phyloP scores from a whole-genome alignment of 495 filamentous ascomycete genomes.

The Clohesyomyces aquaticus region DNA sequence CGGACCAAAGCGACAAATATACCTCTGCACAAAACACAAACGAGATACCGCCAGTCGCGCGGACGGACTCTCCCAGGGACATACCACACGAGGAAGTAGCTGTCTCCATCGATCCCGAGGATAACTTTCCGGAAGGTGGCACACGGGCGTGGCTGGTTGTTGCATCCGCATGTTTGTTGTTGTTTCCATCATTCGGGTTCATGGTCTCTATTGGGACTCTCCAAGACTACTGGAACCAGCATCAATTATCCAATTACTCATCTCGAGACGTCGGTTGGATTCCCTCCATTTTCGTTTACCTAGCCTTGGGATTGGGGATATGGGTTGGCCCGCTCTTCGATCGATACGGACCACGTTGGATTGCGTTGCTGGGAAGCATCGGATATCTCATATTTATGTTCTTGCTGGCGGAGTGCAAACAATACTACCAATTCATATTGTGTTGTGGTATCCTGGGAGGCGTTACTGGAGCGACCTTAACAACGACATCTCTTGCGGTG shows the following conservation, averaged over 20 bases:
- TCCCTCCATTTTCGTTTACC: conserved; percentile 56
- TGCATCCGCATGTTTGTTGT: conserved; percentile 38
- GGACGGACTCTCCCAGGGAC: too few relatives aligned
- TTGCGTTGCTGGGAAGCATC: conserved; percentile 64
- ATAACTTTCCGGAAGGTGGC: conserved; percentile 43
- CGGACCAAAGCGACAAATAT: not conserved
- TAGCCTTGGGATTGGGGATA: conserved; percentile 61
- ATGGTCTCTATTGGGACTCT: conserved; percentile 57
- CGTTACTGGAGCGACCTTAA: conserved; percentile 51
- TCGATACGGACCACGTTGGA: conserved; percentile 69
- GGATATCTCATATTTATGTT: conserved; percentile 70
- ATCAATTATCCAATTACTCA: conserved; percentile 55
- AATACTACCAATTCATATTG: conserved; percentile 69
- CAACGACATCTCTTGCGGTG: conserved; percentile 56
- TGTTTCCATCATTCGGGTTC: conserved; percentile 46
- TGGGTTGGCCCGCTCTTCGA: conserved; percentile 74
- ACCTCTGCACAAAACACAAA: not conserved
- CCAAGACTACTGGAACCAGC: conserved; percentile 60
- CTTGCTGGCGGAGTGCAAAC: conserved; percentile 65
- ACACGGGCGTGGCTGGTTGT: conserved; percentile 44
- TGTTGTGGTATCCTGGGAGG: conserved; percentile 56
- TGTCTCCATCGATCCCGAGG: conserved; percentile 23
- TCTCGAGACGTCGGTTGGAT: conserved; percentile 64
- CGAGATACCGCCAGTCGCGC: not conserved
- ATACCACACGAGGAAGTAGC: conserved; percentile 16